Conservation (phyloP, 106 monocot species). For the Dendrobium nobile region DNA sequence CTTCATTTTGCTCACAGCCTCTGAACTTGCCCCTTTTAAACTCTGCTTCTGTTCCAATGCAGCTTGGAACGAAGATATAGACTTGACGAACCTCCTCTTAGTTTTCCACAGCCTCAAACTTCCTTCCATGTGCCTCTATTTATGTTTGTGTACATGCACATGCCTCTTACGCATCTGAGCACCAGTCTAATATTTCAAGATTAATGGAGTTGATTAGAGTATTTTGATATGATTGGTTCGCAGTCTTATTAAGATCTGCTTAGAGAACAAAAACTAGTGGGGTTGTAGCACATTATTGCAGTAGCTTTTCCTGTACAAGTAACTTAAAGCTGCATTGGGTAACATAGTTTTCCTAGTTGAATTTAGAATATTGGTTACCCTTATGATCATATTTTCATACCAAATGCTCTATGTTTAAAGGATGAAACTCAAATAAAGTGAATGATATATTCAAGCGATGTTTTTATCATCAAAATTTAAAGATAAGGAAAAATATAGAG, state of each 20-base stretch:
- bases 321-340: background rate
- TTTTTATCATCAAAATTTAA: background rate
- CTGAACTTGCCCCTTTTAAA: background rate
- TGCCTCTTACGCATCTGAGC: background rate
- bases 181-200: background rate
- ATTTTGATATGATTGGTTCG: background rate
- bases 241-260: background rate
- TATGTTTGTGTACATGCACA: background rate
- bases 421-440: background rate
- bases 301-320: background rate
- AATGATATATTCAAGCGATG: background rate
- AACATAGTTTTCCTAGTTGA: background rate
- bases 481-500: background rate
- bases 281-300: too few relatives aligned
- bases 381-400: background rate
- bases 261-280: background rate
- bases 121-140: background rate
- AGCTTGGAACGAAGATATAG: background rate
- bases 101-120: background rate
- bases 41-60: background rate
- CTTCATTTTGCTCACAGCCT: background rate
- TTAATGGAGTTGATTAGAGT: background rate
- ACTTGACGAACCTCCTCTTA: background rate
- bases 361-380: background rate
- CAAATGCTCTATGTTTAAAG: background rate